Evolutionary conservation across 2,329 filamentous ascomycete genomes (phyloP).

Genomic region (Penicillium sp.): DNA sequence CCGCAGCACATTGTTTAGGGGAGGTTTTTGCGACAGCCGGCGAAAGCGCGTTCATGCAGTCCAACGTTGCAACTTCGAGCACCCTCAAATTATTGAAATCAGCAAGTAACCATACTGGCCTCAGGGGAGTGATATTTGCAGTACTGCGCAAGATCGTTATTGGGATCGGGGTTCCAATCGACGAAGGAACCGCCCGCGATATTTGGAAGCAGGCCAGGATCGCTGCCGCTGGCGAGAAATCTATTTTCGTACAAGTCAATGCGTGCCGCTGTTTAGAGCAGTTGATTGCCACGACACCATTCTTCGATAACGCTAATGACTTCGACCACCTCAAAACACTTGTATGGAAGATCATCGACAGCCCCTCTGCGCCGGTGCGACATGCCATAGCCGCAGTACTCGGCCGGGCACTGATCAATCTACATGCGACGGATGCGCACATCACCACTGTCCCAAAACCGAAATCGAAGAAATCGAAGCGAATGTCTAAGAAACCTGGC

Average conservation of each 20-base stretch:
- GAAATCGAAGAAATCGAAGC: conserved; percentile 68
- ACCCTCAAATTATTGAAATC: conserved; percentile 78
- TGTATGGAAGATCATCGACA: conserved; percentile 85
- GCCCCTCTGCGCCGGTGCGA: conserved; percentile 68
- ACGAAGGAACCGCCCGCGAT: conserved; percentile 82
- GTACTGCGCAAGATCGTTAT: conserved; percentile 72
- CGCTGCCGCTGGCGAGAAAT: conserved; percentile 76
- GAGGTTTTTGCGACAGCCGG: conserved; percentile 89
- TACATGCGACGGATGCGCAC: conserved; percentile 64
- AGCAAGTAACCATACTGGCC: conserved; percentile 74
- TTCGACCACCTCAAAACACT: conserved; percentile 83
- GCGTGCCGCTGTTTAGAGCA: conserved; percentile 77
- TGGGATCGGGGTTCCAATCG: conserved; percentile 73
- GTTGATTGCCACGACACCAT: conserved; percentile 68
- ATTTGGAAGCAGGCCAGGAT: conserved; percentile 89
- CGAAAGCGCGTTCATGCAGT: conserved; percentile 84
- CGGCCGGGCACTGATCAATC: conserved; percentile 77
- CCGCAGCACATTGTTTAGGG: conserved; percentile 81
- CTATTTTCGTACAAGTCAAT: conserved; percentile 72
- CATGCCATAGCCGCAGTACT: conserved; percentile 85
- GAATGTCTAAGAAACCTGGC: conserved; percentile 63
- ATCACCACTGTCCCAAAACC: conserved; percentile 56
- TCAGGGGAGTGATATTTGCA: conserved; percentile 74
- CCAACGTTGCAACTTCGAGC: conserved; percentile 69
- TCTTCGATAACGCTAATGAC: conserved; percentile 84